Percentiles rank a stretch among this genome's conserved stretches.
Evolutionary conservation across 2,329 filamentous ascomycete genomes (phyloP).

Genomic region (Lithohypha guttulata): DNA sequence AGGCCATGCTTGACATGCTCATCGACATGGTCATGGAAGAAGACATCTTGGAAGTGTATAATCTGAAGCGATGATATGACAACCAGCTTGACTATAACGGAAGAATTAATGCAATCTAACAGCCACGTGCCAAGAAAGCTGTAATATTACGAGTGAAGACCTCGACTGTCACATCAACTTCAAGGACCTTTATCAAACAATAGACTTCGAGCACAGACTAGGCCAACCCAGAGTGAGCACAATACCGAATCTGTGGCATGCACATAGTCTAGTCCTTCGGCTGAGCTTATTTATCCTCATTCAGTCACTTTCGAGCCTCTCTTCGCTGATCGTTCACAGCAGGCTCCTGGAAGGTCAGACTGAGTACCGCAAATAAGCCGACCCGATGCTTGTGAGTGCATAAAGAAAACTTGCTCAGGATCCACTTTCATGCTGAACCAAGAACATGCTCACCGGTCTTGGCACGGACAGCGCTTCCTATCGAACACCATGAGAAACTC

Average conservation of each 20-base stretch:
- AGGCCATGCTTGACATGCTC: slow-evolving; percentile 10
- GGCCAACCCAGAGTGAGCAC: background rate
- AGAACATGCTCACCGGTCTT: slow-evolving; percentile 16
- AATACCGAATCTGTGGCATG: background rate
- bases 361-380: no score
- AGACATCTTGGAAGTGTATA: slow-evolving; percentile 1
- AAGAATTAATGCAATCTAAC: no score
- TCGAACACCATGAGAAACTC: background rate
- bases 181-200: no score
- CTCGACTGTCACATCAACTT: no score
- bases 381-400: background rate
- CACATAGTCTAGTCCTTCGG: background rate
- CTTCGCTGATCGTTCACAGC: background rate
- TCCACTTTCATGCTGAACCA: no score
- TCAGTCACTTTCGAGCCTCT: background rate
- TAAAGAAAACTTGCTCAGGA: slow-evolving; percentile 14
- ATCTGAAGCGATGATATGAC: no score
- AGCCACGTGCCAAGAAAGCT: no score
- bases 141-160: no score
- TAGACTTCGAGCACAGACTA: no score
- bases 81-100: no score
- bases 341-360: no score
- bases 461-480: slow-evolving; percentile 7
- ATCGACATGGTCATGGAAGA: slow-evolving; percentile 23
- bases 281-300: background rate